These are phyloP conservation scores for Candolleomyces efflorescens DNA, from an alignment of 768 basidiomycete species.

Conservation along the genomic window DNA sequence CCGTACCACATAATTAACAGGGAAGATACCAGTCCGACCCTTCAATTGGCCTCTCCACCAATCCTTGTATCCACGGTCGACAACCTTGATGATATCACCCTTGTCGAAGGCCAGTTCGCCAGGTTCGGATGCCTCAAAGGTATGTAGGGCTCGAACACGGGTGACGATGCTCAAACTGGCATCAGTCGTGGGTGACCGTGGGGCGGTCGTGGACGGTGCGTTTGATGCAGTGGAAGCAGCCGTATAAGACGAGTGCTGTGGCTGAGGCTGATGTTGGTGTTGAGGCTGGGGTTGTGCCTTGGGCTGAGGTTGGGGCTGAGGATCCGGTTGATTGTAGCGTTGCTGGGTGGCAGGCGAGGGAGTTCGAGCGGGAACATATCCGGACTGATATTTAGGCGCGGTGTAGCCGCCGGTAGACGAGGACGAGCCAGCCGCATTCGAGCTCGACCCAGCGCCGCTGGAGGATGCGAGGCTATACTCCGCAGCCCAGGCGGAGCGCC, in stretches of 20 bases:
- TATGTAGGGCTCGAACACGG: slow-evolving; percentile 84
- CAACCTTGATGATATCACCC: slow-evolving; percentile 92
- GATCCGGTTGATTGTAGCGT: slow-evolving; percentile 18
- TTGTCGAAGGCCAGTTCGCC: slow-evolving; percentile 91
- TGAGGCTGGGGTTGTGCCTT: slow-evolving; percentile 10
- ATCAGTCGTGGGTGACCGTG: slow-evolving; percentile 13
- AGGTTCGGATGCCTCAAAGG: slow-evolving; percentile 81
- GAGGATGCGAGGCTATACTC: slow-evolving; percentile 34
- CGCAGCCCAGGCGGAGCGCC: slow-evolving; percentile 50
- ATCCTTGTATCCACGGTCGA: slow-evolving; percentile 90
- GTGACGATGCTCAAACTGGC: slow-evolving; percentile 51
- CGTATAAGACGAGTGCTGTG: neutral
- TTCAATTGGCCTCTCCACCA: slow-evolving; percentile 96
- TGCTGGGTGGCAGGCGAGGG: slow-evolving; percentile 32
- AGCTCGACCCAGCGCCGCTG: slow-evolving; percentile 10
- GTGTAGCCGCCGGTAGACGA: slow-evolving; percentile 15
- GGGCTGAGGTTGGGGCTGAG: slow-evolving; percentile 11
- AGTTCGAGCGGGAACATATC: slow-evolving; percentile 57
- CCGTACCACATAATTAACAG: slow-evolving; percentile 92
- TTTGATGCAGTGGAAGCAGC: slow-evolving; percentile 3
- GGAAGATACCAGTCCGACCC: slow-evolving; percentile 92
- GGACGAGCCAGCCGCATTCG: slow-evolving; percentile 1
- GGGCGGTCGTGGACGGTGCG: slow-evolving; percentile 14
- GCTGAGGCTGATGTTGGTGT: slow-evolving; percentile 12
- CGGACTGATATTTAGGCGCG: slow-evolving; percentile 40